Percentiles rank a stretch among this genome's conserved stretches.
phyloP scores from a whole-genome alignment of 1,139 yeast genomes.

The Pichiaceae sp. region DNA sequence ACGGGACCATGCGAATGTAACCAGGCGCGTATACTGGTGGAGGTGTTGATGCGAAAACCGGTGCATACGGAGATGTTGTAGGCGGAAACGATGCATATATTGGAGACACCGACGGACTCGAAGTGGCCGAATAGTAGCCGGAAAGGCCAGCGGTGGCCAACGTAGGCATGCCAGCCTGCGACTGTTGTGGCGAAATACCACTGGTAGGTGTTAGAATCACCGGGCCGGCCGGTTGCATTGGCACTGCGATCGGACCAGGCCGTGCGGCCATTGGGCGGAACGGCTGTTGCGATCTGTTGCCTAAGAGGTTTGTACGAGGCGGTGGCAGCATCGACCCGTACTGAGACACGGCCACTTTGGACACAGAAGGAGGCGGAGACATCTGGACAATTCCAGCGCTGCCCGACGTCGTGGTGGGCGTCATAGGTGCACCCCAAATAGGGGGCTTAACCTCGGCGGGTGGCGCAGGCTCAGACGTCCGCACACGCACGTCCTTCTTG shows the following conservation, averaged over 20 bases:
- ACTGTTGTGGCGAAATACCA: constrained; percentile 1
- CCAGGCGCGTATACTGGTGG: background rate
- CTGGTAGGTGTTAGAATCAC: constrained; percentile 6
- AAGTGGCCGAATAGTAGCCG: background rate
- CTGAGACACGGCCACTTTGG: constrained; percentile 7
- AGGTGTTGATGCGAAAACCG: background rate
- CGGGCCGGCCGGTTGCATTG: background rate
- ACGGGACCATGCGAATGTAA: background rate
- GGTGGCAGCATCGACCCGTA: constrained; percentile 22
- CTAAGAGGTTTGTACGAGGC: constrained; percentile 14
- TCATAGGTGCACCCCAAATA: too few relatives aligned
- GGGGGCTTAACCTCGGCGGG: too few relatives aligned
- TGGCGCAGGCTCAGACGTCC: too few relatives aligned
- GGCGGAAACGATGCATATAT: constrained; percentile 2
- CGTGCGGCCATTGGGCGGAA: constrained; percentile 21
- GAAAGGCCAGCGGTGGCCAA: background rate
- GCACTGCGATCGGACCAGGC: constrained; percentile 19
- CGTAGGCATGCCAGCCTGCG: background rate
- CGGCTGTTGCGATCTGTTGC: constrained; percentile 8
- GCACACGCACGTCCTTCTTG: constrained; percentile 21
- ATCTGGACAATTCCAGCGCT: too few relatives aligned
- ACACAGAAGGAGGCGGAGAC: constrained; percentile 16
- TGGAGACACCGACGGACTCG: background rate
- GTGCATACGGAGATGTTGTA: background rate
- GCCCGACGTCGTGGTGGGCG: too few relatives aligned